Evolutionary conservation across 2,329 filamentous ascomycete genomes (phyloP).

Genomic region (Xenoacremonium recifei): DNA sequence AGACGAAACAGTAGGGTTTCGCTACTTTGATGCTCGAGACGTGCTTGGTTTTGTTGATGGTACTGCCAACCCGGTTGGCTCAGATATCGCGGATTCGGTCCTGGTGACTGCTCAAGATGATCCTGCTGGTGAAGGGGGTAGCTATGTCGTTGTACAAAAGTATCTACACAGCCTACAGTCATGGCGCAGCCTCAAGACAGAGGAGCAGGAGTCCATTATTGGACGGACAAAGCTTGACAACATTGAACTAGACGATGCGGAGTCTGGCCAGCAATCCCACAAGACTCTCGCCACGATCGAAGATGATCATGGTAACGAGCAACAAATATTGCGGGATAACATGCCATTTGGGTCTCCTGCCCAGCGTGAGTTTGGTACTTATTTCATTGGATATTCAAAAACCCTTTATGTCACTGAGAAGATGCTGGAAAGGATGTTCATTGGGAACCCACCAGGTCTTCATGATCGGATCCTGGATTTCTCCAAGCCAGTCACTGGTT

Average conservation of each 20-base stretch:
- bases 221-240: conserved; percentile 59
- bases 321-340: conserved; percentile 56
- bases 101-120: conserved; percentile 43
- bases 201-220: conserved; percentile 55
- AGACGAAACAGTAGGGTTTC: conserved; percentile 56
- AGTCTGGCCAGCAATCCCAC: conserved; percentile 46
- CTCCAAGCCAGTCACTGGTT: conserved; percentile 50
- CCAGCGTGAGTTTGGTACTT: conserved; percentile 52
- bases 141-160: conserved; percentile 60
- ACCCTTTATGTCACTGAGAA: conserved; percentile 56
- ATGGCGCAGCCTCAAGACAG: conserved; percentile 46
- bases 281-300: conserved; percentile 55
- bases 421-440: conserved; percentile 58
- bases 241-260: conserved; percentile 52
- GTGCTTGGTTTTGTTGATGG: conserved; percentile 60
- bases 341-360: conserved; percentile 60
- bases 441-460: conserved; percentile 50
- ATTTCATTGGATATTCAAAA: conserved; percentile 56
- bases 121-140: conserved; percentile 42
- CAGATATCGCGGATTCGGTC: conserved; percentile 39
- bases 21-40: conserved; percentile 59
- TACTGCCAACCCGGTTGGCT: conserved; percentile 55
- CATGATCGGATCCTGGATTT: conserved; percentile 57
- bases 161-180: conserved; percentile 51
- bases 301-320: conserved; percentile 48